phyloP scores from a whole-genome alignment of 257 asterid species.

The Penstemon barbatus region DNA sequence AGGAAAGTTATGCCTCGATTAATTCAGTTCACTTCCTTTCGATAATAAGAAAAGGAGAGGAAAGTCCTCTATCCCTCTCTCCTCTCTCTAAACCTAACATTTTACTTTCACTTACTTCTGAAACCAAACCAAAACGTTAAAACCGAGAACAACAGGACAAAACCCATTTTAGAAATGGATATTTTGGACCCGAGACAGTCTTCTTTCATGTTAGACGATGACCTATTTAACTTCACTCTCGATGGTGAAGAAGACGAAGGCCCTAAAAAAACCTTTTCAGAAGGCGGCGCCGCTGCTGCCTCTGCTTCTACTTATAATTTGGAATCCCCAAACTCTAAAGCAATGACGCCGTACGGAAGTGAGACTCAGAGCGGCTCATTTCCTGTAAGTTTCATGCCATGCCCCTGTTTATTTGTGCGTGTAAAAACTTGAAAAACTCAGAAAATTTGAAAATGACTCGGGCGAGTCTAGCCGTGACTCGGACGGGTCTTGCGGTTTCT shows the following conservation, averaged over 20 bases:
- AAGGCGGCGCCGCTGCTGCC: constrained; percentile 18
- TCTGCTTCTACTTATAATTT: constrained; percentile 33
- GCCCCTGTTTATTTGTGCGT: constrained; percentile 9
- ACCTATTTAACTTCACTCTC: constrained; percentile 68
- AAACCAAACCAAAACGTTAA: constrained; percentile 23
- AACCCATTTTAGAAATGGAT: constrained; percentile 43
- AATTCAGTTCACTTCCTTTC: constrained; percentile 32
- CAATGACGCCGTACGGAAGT: constrained; percentile 27
- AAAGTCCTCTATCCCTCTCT: neutral
- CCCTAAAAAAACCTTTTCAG: neutral
- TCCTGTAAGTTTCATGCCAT: constrained; percentile 40
- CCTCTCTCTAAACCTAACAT: constrained; percentile 31
- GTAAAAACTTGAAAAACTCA: neutral
- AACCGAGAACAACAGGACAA: neutral
- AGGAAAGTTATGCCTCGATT: constrained; percentile 28
- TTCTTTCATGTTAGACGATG: constrained; percentile 53
- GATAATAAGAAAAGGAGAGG: constrained; percentile 23
- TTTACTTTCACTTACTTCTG: neutral
- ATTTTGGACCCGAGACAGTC: constrained; percentile 40
- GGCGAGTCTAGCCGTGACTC: constrained; percentile 40
- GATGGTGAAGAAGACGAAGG: constrained; percentile 43
- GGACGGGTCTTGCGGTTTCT: constrained; percentile 39
- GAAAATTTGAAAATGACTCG: neutral
- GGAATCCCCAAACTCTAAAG: constrained; percentile 16
- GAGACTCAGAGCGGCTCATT: constrained; percentile 25